Percentiles rank a stretch among this genome's conserved stretches.
Evolutionary conservation across 2,329 filamentous ascomycete species (phyloP).

Genomic region (Teratosphaeria gauchensis): DNA sequence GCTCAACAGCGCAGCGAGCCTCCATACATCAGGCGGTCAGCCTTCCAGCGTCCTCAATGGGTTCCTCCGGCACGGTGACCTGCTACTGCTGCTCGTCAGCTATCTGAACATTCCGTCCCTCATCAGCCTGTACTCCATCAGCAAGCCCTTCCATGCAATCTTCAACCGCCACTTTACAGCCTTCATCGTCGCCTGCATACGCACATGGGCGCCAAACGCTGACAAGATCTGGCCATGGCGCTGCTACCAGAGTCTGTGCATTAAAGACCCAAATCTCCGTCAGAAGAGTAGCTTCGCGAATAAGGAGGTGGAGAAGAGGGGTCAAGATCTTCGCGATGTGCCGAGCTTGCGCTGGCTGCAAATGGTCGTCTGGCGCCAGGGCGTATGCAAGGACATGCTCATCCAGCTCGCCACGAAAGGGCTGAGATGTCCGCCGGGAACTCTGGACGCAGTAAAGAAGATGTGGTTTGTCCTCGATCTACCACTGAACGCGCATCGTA

Average conservation of each 20-base stretch:
- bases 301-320: constrained; percentile 3
- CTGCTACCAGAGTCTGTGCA: constrained; percentile 48
- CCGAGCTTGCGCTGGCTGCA: constrained; percentile 59
- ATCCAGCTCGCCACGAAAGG: constrained; percentile 49
- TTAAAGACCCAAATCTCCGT: constrained; percentile 45
- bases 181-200: constrained; percentile 48
- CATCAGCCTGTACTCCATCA: constrained; percentile 55
- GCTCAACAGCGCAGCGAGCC: neutral
- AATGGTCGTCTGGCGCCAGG: constrained; percentile 53
- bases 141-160: constrained; percentile 51
- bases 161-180: constrained; percentile 52
- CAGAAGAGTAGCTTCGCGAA: constrained; percentile 14
- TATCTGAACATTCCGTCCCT: constrained; percentile 48
- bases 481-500: constrained; percentile 46
- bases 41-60: constrained; percentile 26
- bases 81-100: constrained; percentile 47
- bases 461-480: constrained; percentile 67
- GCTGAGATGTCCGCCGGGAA: constrained; percentile 31
- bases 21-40: constrained; percentile 3
- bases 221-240: constrained; percentile 51
- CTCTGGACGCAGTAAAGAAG: constrained; percentile 38
- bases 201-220: constrained; percentile 45
- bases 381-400: constrained; percentile 52
- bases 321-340: constrained; percentile 37
- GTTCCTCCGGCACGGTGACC: constrained; percentile 32